Evolutionary conservation across 768 basidiomycete species (phyloP).

Genomic region (Pholiota molesta): DNA sequence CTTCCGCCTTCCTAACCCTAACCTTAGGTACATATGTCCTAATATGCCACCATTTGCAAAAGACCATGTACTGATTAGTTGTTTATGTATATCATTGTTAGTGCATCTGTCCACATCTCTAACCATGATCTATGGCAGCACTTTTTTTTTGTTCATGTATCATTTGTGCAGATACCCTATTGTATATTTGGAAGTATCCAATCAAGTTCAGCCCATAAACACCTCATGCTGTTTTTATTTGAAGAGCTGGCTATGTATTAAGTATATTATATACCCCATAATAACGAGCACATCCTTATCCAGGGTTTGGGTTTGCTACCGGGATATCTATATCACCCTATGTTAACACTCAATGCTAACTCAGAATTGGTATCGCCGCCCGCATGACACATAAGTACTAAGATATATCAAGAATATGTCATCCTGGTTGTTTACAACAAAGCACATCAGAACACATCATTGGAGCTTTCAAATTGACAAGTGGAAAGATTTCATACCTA

Average conservation of each 20-base stretch:
- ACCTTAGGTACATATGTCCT: constrained; percentile 33
- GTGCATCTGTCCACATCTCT: neutral
- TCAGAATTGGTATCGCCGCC: neutral
- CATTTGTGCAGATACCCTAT: too few species aligned
- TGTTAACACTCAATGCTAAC: neutral
- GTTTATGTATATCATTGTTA: neutral
- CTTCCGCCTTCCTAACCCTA: constrained; percentile 48
- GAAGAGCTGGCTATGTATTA: neutral
- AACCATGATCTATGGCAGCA: neutral
- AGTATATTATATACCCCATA: neutral
- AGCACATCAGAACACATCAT: neutral
- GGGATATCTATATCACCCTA: neutral
- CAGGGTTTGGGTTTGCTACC: neutral
- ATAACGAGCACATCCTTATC: neutral
- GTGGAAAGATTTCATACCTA: neutral
- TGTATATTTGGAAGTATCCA: neutral
- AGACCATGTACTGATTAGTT: neutral
- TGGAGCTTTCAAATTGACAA: neutral
- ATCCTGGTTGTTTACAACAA: neutral
- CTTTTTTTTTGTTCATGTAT: neutral
- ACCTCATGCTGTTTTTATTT: neutral
- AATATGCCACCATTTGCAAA: too few species aligned
- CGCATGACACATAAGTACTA: neutral
- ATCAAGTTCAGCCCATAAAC: neutral
- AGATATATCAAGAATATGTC: neutral